phyloP scores from a whole-genome alignment of 768 basidiomycete genomes.

The Mycena indigotica region DNA sequence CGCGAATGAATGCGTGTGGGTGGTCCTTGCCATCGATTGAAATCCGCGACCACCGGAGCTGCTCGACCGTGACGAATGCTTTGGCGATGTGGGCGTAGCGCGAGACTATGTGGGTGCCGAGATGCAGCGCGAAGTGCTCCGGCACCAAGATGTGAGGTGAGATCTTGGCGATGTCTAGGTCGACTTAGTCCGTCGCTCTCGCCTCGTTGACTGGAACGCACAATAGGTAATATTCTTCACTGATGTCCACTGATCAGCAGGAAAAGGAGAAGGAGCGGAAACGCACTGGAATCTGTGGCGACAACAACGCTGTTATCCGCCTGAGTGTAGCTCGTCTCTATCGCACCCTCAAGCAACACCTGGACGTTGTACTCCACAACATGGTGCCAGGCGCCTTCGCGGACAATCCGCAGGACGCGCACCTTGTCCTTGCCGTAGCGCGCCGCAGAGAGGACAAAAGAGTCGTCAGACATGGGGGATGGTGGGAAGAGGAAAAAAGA shows the following conservation, averaged over 20 bases:
- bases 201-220: constrained; percentile 27
- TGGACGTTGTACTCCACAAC: constrained; percentile 86
- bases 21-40: constrained; percentile 56
- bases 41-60: constrained; percentile 85
- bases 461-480: constrained; percentile 2
- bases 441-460: constrained; percentile 43
- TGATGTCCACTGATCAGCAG: constrained; percentile 23
- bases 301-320: constrained; percentile 89
- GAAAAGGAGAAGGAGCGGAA: background rate
- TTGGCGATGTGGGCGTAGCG: constrained; percentile 78
- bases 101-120: constrained; percentile 80
- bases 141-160: constrained; percentile 85
- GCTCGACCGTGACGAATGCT: constrained; percentile 70
- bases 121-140: constrained; percentile 84
- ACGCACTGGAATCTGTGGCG: constrained; percentile 87
- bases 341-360: constrained; percentile 79
- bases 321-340: constrained; percentile 80
- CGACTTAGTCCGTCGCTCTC: background rate
- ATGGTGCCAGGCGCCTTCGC: constrained; percentile 65
- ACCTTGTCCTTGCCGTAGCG: constrained; percentile 90
- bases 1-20: constrained; percentile 79
- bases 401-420: constrained; percentile 82
- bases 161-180: constrained; percentile 78
- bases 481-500: background rate
- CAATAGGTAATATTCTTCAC: constrained; percentile 74